Evolutionary conservation across 108 stramenopile species (phyloP).

Genomic region (Mediolabrus comicus): DNA sequence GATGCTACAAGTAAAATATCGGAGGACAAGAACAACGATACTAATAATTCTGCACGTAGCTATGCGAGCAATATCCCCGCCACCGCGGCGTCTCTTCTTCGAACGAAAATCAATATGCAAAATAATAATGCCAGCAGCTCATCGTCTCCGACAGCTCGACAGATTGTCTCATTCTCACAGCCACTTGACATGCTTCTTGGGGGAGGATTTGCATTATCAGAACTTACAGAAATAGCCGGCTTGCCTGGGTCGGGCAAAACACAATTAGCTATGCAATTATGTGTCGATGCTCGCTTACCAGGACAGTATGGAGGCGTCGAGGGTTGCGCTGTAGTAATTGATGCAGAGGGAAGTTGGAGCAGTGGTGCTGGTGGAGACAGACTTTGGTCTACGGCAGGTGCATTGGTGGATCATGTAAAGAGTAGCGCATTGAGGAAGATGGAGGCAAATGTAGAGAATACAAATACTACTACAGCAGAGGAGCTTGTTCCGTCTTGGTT

Average conservation of each 20-base stretch:
- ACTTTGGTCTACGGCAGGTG: constrained; percentile 75
- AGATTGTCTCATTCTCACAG: constrained; percentile 80
- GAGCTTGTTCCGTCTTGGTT: constrained; percentile 43
- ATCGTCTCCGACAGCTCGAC: constrained; percentile 12
- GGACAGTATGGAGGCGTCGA: constrained; percentile 80
- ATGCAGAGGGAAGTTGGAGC: constrained; percentile 92
- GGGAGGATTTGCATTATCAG: constrained; percentile 80
- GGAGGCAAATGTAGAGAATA: constrained; percentile 4
- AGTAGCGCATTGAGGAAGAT: constrained; percentile 38
- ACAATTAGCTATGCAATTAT: constrained; percentile 93
- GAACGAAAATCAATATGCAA: constrained; percentile 9
- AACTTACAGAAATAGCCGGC: constrained; percentile 91
- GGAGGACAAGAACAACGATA: no score
- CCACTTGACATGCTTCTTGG: constrained; percentile 79
- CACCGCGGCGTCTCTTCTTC: constrained; percentile 38
- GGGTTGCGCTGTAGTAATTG: constrained; percentile 85
- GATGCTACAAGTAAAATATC: neutral
- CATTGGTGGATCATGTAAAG: constrained; percentile 57
- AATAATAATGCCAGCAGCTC: neutral
- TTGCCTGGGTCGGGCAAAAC: constrained; percentile 95
- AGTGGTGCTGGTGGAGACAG: constrained; percentile 61
- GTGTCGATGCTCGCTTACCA: constrained; percentile 85
- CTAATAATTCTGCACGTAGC: neutral
- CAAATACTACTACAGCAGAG: constrained; percentile 6
- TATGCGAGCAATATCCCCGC: constrained; percentile 1